phyloP scores from a whole-genome alignment of 306 rosid genomes.

The Alnus rubra region DNA sequence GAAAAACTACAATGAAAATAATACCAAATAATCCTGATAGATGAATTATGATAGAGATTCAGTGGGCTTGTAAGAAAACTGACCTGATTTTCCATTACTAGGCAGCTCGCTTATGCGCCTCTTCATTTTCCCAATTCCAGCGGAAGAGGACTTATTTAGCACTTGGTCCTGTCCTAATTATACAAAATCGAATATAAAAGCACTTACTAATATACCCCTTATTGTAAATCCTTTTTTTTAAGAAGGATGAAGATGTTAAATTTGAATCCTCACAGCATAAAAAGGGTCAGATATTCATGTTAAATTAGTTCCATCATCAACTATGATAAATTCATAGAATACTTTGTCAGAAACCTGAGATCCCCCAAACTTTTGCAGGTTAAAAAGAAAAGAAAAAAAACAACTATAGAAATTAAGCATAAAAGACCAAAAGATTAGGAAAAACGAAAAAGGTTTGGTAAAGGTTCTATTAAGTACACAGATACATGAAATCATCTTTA shows the following conservation, averaged over 20 bases:
- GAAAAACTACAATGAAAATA: background rate
- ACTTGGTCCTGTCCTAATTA: conserved; percentile 65
- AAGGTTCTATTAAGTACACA: conserved; percentile 10
- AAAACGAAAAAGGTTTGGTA: conserved; percentile 14
- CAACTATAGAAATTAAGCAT: background rate
- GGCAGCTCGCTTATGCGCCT: conserved; percentile 29
- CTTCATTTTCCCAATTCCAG: conserved; percentile 43
- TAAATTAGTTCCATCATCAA: background rate
- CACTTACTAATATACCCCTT: conserved; percentile 8
- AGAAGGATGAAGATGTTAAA: background rate
- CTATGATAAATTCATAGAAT: background rate
- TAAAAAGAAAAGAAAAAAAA: background rate
- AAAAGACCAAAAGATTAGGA: background rate
- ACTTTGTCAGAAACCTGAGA: background rate
- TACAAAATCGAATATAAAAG: conserved; percentile 7
- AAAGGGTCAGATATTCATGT: background rate
- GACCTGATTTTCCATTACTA: conserved; percentile 46
- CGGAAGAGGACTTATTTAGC: conserved; percentile 40
- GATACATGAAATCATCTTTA: conserved; percentile 17
- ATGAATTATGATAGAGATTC: conserved; percentile 14
- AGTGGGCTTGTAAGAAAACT: conserved; percentile 31
- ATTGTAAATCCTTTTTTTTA: background rate
- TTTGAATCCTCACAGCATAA: background rate
- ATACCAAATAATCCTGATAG: background rate
- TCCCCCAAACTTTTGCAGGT: background rate